A percentile compares a stretch with the other conserved stretches of the same genome.
These are phyloP conservation scores for Intubia oerlemansii DNA, from an alignment of 2,329 filamentous ascomycete species.

Conservation along the genomic window DNA sequence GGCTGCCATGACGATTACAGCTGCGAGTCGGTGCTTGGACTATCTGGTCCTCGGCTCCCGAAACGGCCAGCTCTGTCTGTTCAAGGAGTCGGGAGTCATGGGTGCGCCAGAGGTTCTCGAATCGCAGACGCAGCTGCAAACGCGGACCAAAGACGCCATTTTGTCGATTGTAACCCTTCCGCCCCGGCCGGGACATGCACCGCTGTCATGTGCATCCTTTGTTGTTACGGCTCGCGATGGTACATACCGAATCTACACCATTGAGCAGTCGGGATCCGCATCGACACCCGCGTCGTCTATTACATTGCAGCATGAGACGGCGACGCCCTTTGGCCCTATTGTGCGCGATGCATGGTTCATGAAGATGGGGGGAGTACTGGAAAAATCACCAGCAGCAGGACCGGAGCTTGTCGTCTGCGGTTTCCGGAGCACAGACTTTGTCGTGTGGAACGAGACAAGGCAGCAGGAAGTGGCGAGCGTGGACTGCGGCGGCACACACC, in stretches of 20 bases:
- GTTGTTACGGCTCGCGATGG: constrained; percentile 62
- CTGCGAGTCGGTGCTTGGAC: constrained; percentile 4
- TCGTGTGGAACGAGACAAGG: constrained; percentile 58
- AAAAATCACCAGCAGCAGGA: too few relatives aligned
- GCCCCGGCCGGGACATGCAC: constrained; percentile 8
- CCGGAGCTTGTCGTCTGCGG: constrained; percentile 51
- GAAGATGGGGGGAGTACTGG: too few relatives aligned
- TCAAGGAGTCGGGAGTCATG: constrained; percentile 6
- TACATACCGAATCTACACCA: constrained; percentile 42
- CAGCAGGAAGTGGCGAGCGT: constrained; percentile 49
- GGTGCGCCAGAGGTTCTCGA: too few relatives aligned
- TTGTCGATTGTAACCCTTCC: constrained; percentile 38
- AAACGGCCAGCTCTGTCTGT: constrained; percentile 24
- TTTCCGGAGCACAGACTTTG: constrained; percentile 59
- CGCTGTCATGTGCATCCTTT: constrained; percentile 27
- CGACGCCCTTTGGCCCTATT: constrained; percentile 50
- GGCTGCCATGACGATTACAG: constrained; percentile 3
- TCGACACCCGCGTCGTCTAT: too few relatives aligned
- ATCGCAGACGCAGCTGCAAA: constrained; percentile 10
- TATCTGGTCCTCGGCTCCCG: constrained; percentile 33
- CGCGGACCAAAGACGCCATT: constrained; percentile 25
- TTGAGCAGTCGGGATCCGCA: too few relatives aligned
- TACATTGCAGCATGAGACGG: constrained; percentile 48
- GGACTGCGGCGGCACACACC: constrained; percentile 69
- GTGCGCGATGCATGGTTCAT: constrained; percentile 53